Base-by-base conservation (phyloP, 73 alveolate species). In the Effrenium voratum region DNA sequence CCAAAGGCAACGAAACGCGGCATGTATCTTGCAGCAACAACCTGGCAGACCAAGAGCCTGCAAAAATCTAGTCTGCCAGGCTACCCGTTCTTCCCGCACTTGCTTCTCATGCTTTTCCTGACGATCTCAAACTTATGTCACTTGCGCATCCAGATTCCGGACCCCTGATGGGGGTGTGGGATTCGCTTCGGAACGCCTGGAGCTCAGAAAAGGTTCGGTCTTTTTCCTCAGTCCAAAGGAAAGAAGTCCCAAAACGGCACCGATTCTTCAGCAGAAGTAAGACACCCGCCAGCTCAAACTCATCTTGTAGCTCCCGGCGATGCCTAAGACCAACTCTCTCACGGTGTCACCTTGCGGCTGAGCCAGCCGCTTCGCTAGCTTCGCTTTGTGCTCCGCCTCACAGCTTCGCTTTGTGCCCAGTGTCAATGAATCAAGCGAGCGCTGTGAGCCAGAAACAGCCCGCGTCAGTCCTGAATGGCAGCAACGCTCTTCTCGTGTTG, bases 141-240 rank as follows among this genome's bases (percentile, higher is more conserved):
- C 49, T 30, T 50, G 73, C 36, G n/a, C 49, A 28, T 38, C 50
- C 30, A 6, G 59, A 0, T 0, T 6, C 41, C 3, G 73, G 43
- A 52, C 47, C 93, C 15, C 68, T 43, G 30, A 34, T 5, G 43
- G n/a, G 32, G 15, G 19, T 12, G 63, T 12, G 19, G 4, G 36
- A 45, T n/a, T 73, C 50, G 34, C 30, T 16, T 26, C 15, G 50
- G 75, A 24, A 10, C 30, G 72, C 95, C 95, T 88, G 95, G 6
- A 88, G 95, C 72, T 90, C 97, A 10, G 88, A 22, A 50, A 90
- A 90, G 57, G 97, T 90, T n/a, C 59, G 75, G 87, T 90, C 97
- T 15, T 87, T 38, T 55, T 90, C 97, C 97, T 90, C 0, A 34
- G 59, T 5, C 81, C 34, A 19, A 15, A 70, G 47, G 40, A 70